Percentiles rank a stretch among this genome's conserved stretches.
phyloP scores from a whole-genome alignment of 441 rosid genomes.

The Pelargonium cotyledonis region DNA sequence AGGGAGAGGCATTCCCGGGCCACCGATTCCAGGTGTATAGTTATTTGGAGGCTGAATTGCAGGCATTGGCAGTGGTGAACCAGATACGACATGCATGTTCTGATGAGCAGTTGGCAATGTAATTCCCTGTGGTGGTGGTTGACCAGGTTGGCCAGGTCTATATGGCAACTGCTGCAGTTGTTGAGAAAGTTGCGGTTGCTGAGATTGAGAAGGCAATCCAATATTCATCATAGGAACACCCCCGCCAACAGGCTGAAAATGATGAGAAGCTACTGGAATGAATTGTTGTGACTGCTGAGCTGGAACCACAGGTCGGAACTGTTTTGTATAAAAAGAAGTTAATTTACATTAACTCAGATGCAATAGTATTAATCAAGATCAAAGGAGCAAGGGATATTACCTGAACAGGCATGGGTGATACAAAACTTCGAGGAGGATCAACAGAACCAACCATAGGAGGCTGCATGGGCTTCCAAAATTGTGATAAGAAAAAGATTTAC shows the following conservation, averaged over 20 bases:
- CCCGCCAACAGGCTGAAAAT: slow-evolving; percentile 54
- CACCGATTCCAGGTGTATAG: slow-evolving; percentile 47
- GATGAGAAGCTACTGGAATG: slow-evolving; percentile 53
- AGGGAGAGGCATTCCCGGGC: slow-evolving; percentile 47
- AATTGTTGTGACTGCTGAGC: slow-evolving; percentile 58
- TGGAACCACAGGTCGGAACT: slow-evolving; percentile 59
- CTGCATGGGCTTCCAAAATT: slow-evolving; percentile 42
- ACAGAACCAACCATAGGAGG: slow-evolving; percentile 51
- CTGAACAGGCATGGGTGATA: slow-evolving; percentile 59
- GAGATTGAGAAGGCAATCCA: slow-evolving; percentile 64
- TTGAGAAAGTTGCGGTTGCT: slow-evolving; percentile 52
- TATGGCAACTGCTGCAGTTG: slow-evolving; percentile 54
- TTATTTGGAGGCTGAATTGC: slow-evolving; percentile 42
- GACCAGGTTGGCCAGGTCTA: slow-evolving; percentile 55
- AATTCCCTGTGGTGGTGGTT: slow-evolving; percentile 45
- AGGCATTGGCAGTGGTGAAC: slow-evolving; percentile 46
- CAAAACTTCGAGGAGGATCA: slow-evolving; percentile 60
- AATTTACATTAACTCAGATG: slow-evolving; percentile 11
- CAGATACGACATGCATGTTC: slow-evolving; percentile 39
- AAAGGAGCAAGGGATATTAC: slow-evolving; percentile 39
- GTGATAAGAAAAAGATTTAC: slow-evolving; percentile 14
- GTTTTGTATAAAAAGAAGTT: slow-evolving; percentile 13
- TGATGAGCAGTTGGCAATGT: slow-evolving; percentile 45
- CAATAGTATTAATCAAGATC: slow-evolving; percentile 7
- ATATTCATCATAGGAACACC: slow-evolving; percentile 47